These are phyloP conservation scores for Lycium barbarum DNA, from an alignment of 257 asterid species.

Conservation along the genomic window DNA sequence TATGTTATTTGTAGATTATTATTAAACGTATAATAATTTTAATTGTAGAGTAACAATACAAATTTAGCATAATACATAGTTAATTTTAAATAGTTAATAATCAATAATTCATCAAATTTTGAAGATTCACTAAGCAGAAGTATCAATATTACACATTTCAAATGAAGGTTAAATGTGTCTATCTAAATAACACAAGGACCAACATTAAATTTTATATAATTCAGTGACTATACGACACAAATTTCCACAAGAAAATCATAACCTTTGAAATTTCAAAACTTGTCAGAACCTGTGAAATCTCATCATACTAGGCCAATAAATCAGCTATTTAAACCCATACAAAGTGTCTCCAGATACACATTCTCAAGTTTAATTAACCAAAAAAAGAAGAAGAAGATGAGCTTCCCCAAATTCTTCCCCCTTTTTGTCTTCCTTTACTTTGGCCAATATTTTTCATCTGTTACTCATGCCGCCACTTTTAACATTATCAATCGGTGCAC, in stretches of 20 bases:
- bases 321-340: background rate
- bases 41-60: background rate
- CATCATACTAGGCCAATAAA: background rate
- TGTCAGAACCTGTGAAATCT: background rate
- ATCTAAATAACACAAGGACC: no score
- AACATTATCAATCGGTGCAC: conserved; percentile 33
- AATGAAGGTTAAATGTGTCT: no score
- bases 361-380: background rate
- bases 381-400: conserved; percentile 19
- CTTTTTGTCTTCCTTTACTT: background rate
- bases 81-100: no score
- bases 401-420: background rate
- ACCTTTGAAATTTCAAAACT: background rate
- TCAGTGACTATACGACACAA: background rate
- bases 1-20: background rate
- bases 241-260: background rate
- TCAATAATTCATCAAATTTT: no score
- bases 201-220: no score
- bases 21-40: background rate
- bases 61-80: background rate
- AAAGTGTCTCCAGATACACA: background rate
- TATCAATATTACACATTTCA: background rate
- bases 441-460: conserved; percentile 3
- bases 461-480: conserved; percentile 41
- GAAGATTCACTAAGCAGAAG: background rate